Evolutionary conservation across 192 early-diverging fungal species (phyloP), one percentile per base, ranked within the genome.

Genomic region (Coemansia sp.): DNA sequence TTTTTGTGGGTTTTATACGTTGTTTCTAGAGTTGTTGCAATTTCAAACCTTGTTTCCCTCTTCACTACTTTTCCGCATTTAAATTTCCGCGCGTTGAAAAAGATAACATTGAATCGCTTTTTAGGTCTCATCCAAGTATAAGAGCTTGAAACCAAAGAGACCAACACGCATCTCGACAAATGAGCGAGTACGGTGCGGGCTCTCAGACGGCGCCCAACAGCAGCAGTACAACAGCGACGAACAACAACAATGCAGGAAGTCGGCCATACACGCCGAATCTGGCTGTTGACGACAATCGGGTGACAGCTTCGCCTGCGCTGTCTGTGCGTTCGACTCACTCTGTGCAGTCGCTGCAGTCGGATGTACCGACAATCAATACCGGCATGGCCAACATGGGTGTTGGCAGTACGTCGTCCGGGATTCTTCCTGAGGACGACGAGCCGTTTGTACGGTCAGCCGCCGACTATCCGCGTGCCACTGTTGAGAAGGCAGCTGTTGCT

Each of bases 401-500:
- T 14, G 30, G 49, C 69, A 56, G 48, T 55, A 24, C 40, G 40
- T 17, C n/a, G 46, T 21, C 27, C 23, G 21, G 57, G 55, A 41
- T 54, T 55, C 34, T 42, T 4, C 57, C 18, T 21, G 61, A 72
- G 27, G 82, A 85, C 59, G 76, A 82, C 53, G 79, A 81, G 50
- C 66, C 66, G 52, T 85, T 84, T 62, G 76, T 84, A 48, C 85
- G 89, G 40, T 85, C 88, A n/a, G 87, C 89, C 0, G 89, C 87
- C 37, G 87, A 86, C 6, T 85, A 91, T 40, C 80, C 95, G 21
- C 84, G 88, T 45, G 79, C 85, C 39, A 89, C 91, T 0, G 57
- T 96, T 9, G 97, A 99, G 40, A 82, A 91, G 65, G 89, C 94
- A 6, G 85, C 91, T 0, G 87, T 89, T 9, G 94, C 93, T 38